Conservation (phyloP, 108 stramenopile species). For the Aurantiochytrium sp. region DNA sequence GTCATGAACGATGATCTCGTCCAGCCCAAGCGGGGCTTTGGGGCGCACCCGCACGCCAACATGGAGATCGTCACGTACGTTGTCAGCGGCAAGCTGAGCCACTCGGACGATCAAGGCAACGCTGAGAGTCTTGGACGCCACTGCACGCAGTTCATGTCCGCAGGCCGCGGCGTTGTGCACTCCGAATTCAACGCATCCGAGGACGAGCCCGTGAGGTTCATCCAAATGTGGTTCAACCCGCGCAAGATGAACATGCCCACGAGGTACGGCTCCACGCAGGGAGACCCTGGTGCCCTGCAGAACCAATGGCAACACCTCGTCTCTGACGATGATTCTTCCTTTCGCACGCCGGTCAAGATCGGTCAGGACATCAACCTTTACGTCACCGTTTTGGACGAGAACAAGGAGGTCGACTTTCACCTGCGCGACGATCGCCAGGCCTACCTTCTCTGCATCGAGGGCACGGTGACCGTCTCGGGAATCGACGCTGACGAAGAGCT, state of each 20-base stretch:
- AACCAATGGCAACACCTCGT: slow-evolving; percentile 61
- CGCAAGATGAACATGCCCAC: slow-evolving; percentile 45
- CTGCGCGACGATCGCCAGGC: slow-evolving; percentile 49
- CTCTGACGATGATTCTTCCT: slow-evolving; percentile 33
- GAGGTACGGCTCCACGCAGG: slow-evolving; percentile 55
- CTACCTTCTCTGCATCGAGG: slow-evolving; percentile 66
- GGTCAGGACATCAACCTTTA: slow-evolving; percentile 59
- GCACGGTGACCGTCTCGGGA: slow-evolving; percentile 15
- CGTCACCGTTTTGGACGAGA: slow-evolving; percentile 55
- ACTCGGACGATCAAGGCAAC: slow-evolving; percentile 68
- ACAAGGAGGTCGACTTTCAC: slow-evolving; percentile 25
- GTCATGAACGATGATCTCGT: slow-evolving; percentile 78
- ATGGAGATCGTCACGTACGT: slow-evolving; percentile 71
- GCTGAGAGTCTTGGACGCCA: slow-evolving; percentile 61
- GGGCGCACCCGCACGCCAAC: slow-evolving; percentile 62
- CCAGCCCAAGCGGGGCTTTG: slow-evolving; percentile 65
- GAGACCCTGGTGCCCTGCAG: neutral
- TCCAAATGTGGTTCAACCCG: slow-evolving; percentile 72
- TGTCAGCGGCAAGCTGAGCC: slow-evolving; percentile 61
- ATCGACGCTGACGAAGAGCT: neutral
- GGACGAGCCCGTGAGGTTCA: slow-evolving; percentile 57
- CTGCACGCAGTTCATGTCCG: slow-evolving; percentile 69
- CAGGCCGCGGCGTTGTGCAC: slow-evolving; percentile 64
- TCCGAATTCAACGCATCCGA: slow-evolving; percentile 59
- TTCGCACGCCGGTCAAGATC: slow-evolving; percentile 54